Conservation (phyloP, 108 stramenopile genomes). For the Cyclotella choctawhatcheeana region DNA sequence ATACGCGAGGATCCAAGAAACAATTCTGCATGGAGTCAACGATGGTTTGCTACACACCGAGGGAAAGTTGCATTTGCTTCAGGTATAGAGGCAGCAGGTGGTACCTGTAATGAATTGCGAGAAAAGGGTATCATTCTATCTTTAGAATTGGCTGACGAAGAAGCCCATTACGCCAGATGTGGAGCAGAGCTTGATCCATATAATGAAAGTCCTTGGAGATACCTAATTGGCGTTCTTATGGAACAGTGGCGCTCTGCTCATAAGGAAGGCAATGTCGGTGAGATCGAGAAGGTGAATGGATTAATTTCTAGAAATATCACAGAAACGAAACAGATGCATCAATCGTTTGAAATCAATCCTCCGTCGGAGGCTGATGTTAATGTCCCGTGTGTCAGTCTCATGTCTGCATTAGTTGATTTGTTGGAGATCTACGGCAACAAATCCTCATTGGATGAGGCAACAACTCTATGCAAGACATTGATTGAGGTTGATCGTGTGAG, state of each 20-base stretch:
- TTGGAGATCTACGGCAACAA: constrained; percentile 60
- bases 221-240: constrained; percentile 71
- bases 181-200: constrained; percentile 73
- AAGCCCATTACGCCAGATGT: constrained; percentile 68
- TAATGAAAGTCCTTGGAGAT: constrained; percentile 90
- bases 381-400: constrained; percentile 55
- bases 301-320: constrained; percentile 31
- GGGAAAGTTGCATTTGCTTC: constrained; percentile 28
- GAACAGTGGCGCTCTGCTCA: constrained; percentile 66
- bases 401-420: constrained; percentile 75
- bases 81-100: neutral
- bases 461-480: constrained; percentile 47
- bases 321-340: constrained; percentile 45
- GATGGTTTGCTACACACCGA: constrained; percentile 92
- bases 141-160: constrained; percentile 49
- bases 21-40: constrained; percentile 98
- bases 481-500: constrained; percentile 66
- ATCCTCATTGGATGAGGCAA: constrained; percentile 53
- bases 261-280: constrained; percentile 13
- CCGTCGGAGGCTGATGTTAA: constrained; percentile 14
- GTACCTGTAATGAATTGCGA: neutral
- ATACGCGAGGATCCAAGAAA: constrained; percentile 90
- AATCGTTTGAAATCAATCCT: constrained; percentile 34
- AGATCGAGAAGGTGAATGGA: constrained; percentile 13
- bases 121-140: constrained; percentile 38